Percentiles rank a stretch among this genome's conserved stretches.
Evolutionary conservation across 1,284 basidiomycete genomes (phyloP).

Genomic region (Puccinia coronata): DNA sequence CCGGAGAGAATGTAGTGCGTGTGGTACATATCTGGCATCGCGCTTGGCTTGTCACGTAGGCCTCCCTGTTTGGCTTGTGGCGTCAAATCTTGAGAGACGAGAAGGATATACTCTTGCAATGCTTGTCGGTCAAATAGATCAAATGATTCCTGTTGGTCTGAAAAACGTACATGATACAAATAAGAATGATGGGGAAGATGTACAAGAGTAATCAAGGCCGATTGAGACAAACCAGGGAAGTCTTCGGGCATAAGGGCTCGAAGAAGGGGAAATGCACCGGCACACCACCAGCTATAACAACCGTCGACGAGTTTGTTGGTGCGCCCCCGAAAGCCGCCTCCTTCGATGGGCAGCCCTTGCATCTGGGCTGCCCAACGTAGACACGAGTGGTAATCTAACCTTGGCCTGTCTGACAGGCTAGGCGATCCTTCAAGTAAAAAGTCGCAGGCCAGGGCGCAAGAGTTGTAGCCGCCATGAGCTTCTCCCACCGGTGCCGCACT

Average conservation of each 20-base stretch:
- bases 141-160: conserved; percentile 1
- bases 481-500: conserved; percentile 72
- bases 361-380: conserved; percentile 57
- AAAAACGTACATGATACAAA: neutral
- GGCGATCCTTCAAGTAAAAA: conserved; percentile 62
- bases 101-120: conserved; percentile 58
- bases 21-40: conserved; percentile 78
- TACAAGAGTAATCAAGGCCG: neutral
- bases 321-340: conserved; percentile 88
- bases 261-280: conserved; percentile 79
- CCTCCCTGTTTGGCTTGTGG: conserved; percentile 39
- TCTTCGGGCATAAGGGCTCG: conserved; percentile 66
- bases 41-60: conserved; percentile 41
- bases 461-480: conserved; percentile 96
- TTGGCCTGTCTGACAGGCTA: conserved; percentile 35
- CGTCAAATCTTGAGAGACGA: conserved; percentile 55
- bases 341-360: conserved; percentile 80
- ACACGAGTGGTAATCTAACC: conserved; percentile 18
- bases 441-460: conserved; percentile 84
- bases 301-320: conserved; percentile 98
- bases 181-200: neutral
- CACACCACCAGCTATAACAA: conserved; percentile 99
- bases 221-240: conserved; percentile 1
- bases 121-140: conserved; percentile 56
- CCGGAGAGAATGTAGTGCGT: conserved; percentile 87